phyloP scores from a whole-genome alignment of 208 protist genomes.

The Leishmania arabica region DNA sequence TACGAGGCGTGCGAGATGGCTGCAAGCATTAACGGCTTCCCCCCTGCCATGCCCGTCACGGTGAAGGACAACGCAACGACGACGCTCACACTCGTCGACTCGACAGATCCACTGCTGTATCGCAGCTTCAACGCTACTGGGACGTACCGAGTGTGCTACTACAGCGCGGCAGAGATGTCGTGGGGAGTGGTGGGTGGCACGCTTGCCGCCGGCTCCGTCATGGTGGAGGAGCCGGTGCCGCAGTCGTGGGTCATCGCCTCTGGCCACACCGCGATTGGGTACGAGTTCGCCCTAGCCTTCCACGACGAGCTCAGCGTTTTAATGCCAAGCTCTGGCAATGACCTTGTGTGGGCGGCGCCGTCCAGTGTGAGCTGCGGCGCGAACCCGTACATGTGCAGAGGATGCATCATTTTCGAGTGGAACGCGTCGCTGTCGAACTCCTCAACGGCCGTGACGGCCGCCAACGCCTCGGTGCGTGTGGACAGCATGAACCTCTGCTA shows the following conservation, averaged over 20 bases:
- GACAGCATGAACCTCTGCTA: constrained; percentile 83
- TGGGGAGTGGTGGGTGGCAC: constrained; percentile 84
- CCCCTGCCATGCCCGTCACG: constrained; percentile 37
- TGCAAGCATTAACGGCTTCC: constrained; percentile 40
- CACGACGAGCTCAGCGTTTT: constrained; percentile 46
- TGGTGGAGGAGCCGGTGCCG: constrained; percentile 45
- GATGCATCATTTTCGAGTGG: constrained; percentile 65
- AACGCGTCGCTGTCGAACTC: constrained; percentile 36
- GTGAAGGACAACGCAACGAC: constrained; percentile 46
- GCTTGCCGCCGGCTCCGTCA: constrained; percentile 40
- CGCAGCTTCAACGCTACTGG: constrained; percentile 78
- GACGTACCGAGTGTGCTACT: constrained; percentile 83
- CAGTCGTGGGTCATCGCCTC: constrained; percentile 44
- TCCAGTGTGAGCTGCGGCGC: constrained; percentile 58
- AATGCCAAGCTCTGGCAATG: constrained; percentile 29
- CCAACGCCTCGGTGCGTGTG: constrained; percentile 43
- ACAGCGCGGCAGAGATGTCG: constrained; percentile 51
- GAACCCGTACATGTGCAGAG: constrained; percentile 41
- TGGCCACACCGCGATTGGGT: constrained; percentile 38
- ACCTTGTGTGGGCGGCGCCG: constrained; percentile 74
- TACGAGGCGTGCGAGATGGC: constrained; percentile 55
- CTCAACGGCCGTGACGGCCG: constrained; percentile 42
- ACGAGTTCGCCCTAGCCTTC: constrained; percentile 66
- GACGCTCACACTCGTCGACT: constrained; percentile 59
- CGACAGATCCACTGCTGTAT: constrained; percentile 67